Conservation (phyloP, 768 basidiomycete genomes). For the Trametes coccinea region DNA sequence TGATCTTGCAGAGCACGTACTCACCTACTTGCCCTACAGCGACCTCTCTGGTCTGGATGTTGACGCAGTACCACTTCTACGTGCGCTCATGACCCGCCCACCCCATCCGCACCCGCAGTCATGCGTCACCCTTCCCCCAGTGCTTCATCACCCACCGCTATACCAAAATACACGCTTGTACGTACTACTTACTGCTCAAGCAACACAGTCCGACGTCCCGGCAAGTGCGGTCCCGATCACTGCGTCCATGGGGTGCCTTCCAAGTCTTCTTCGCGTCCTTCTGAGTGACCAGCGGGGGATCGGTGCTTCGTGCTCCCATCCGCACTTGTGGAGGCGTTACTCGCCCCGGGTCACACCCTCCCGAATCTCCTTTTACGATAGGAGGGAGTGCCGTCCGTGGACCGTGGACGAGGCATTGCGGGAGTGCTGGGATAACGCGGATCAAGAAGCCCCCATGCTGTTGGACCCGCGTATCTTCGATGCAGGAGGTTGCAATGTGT, state of each 20-base stretch:
- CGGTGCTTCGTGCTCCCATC: too few relatives aligned
- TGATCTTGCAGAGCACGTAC: not conserved
- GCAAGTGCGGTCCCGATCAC: not conserved
- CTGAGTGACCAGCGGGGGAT: too few relatives aligned
- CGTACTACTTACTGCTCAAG: not conserved
- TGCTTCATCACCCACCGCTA: not conserved
- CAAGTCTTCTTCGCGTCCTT: not conserved
- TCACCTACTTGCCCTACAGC: constrained; percentile 43
- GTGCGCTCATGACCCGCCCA: constrained; percentile 41
- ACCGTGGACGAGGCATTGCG: too few relatives aligned
- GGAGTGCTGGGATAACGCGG: too few relatives aligned
- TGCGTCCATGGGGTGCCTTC: not conserved
- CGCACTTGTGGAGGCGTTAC: too few relatives aligned
- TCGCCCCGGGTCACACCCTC: too few relatives aligned
- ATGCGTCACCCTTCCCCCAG: not conserved
- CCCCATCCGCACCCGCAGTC: not conserved
- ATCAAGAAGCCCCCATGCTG: too few relatives aligned
- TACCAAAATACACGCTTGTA: not conserved
- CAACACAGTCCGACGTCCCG: not conserved
- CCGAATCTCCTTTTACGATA: too few relatives aligned
- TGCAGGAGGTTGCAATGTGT: too few relatives aligned
- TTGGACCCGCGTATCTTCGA: too few relatives aligned
- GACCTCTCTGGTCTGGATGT: constrained; percentile 80
- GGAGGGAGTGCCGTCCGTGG: too few relatives aligned
- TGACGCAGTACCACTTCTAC: constrained; percentile 79